A percentile compares a stretch with the other conserved stretches of the same genome.
Conservation (phyloP, 306 rosid species). For the Begonia loranthoides region DNA sequence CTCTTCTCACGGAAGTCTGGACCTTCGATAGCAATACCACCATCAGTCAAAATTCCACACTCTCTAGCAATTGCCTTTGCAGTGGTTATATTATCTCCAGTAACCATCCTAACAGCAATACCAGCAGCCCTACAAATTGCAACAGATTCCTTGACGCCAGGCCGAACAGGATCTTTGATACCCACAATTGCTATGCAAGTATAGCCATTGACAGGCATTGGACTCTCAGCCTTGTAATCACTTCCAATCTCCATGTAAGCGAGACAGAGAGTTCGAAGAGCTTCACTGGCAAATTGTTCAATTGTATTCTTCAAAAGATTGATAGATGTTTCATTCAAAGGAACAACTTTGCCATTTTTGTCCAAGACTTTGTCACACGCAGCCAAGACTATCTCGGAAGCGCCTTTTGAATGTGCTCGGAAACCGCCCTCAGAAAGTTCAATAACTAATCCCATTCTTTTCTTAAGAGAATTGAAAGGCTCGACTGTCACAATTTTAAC, state of each 20-base stretch:
- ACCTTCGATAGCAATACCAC: constrained; percentile 90
- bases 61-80: constrained; percentile 98
- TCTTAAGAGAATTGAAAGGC: constrained; percentile 85
- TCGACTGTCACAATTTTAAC: constrained; percentile 62
- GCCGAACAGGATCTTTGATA: constrained; percentile 96
- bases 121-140: constrained; percentile 93
- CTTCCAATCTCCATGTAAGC: constrained; percentile 58
- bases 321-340: constrained; percentile 40
- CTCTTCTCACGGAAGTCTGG: constrained; percentile 78
- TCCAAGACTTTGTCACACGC: constrained; percentile 57
- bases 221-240: constrained; percentile 33
- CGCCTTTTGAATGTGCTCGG: constrained; percentile 87
- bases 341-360: constrained; percentile 44
- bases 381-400: constrained; percentile 80
- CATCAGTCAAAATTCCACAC: constrained; percentile 84
- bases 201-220: constrained; percentile 51
- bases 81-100: constrained; percentile 92
- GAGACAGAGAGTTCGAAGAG: constrained; percentile 91
- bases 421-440: constrained; percentile 57
- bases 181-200: constrained; percentile 93
- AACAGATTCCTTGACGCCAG: constrained; percentile 91
- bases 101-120: constrained; percentile 85
- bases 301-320: constrained; percentile 42
- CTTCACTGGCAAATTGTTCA: constrained; percentile 73
- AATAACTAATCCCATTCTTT: constrained; percentile 75